Evolutionary conservation across 495 filamentous ascomycete genomes (phyloP), one percentile per base, ranked within the genome.

Genomic region (Polyplosphaeria fusca): DNA sequence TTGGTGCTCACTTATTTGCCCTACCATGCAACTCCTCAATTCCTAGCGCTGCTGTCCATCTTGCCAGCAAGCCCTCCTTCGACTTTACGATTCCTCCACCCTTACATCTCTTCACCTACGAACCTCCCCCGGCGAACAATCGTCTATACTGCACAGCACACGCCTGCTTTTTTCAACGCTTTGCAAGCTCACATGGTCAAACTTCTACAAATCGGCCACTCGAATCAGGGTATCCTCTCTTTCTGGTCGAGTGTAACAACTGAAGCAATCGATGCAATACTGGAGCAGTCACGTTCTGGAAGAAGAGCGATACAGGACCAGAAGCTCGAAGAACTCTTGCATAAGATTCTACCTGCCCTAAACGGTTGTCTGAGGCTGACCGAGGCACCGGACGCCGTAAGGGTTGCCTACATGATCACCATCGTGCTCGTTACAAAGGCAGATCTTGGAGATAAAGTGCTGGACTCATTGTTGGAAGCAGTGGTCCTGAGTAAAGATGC

Each of bases 1-100:
- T 73, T 93, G 16, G 72, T 97, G n/a, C 75, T 92, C 43, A 89
- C 90, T 7, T 96, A 97, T 69, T 77, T 99, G 13, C 93, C 94
- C 2, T 96, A 94, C 65, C 89, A 97, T 66, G 83, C 83, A 0
- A 84, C 86, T 16, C 87, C 85, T 2, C 79, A 89, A 2, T 95
- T 96, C 67, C 70, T 84, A 5, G 88, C 87, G 2, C 74, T 97
- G 2, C 76, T 99, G 4, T 86, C 88, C 1, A 89, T 95, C 53
- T 69, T 99, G 13, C 89, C 95, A 0, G 69, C 76, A 7, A 78
- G 82, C 23, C 71, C 94, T 5, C 83, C 88, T 0, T 72, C 80
- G 22, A 81, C 86, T n/a, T 88, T 94, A 69, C 82, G 82, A 63
- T 92, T 95, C 63, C 77, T 99, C 23, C 77, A 83, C 55, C 91